Conservation (phyloP, 305 asterid genomes). For the Solanum aculeatissimum region DNA sequence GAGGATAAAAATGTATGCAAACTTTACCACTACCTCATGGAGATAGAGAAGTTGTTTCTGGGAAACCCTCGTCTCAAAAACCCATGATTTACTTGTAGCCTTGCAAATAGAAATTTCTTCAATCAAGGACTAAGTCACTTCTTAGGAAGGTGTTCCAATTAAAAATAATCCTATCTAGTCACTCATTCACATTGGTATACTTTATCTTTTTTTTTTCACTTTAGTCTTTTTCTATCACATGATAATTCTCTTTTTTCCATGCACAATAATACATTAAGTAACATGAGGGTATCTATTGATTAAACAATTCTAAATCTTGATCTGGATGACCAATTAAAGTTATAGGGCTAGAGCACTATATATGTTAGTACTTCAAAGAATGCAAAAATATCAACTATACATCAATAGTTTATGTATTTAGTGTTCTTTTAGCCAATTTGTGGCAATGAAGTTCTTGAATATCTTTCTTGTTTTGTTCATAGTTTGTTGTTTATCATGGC, state of each 20-base stretch:
- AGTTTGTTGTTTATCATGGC: neutral
- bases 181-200: neutral
- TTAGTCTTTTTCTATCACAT: neutral
- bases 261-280: neutral
- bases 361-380: neutral
- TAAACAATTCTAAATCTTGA: neutral
- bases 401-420: neutral
- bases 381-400: neutral
- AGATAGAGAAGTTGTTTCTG: too few species aligned
- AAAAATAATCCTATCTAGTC: neutral
- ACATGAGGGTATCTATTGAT: neutral
- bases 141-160: neutral
- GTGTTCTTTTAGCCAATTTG: neutral
- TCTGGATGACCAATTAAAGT: neutral
- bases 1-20: too few species aligned
- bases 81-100: too few species aligned
- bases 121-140: neutral
- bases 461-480: neutral
- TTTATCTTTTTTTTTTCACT: neutral
- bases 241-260: neutral
- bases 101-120: neutral
- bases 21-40: too few species aligned
- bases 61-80: too few species aligned
- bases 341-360: neutral
- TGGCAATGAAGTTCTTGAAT: neutral